A percentile compares a stretch with the other conserved stretches of the same genome.
Conservation (phyloP, 148 eudicot species). For the Cornus kousa region DNA sequence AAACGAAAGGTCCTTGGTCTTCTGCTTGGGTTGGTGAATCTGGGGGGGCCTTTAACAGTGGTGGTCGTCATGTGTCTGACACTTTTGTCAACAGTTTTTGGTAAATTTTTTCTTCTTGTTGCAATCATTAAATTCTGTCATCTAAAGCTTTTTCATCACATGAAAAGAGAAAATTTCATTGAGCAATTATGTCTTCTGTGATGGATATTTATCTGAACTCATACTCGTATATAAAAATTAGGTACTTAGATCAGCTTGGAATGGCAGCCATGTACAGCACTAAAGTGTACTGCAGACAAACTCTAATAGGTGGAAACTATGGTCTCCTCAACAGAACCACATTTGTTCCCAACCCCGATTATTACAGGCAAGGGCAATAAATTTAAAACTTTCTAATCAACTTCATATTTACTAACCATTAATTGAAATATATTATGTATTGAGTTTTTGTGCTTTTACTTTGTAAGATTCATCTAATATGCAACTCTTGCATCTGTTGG, state of each 20-base stretch:
- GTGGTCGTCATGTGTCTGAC: constrained; percentile 68
- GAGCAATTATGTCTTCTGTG: background rate
- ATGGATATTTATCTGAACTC: background rate
- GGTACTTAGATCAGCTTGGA: constrained; percentile 91
- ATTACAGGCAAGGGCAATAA: constrained; percentile 54
- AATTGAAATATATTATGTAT: background rate
- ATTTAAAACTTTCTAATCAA: background rate
- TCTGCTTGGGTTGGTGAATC: constrained; percentile 97
- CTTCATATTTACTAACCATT: background rate
- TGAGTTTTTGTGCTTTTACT: background rate
- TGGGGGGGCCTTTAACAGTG: constrained; percentile 93
- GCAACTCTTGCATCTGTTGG: constrained; percentile 6
- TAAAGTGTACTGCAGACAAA: constrained; percentile 84
- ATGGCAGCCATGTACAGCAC: constrained; percentile 69
- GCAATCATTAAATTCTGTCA: background rate
- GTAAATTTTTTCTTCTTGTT: constrained; percentile 33
- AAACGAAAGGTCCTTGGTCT: constrained; percentile 73
- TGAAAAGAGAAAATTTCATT: background rate
- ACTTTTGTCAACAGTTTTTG: constrained; percentile 84
- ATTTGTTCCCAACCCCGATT: constrained; percentile 82
- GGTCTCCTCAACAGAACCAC: constrained; percentile 68
- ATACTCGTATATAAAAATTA: constrained; percentile 18
- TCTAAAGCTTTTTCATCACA: background rate
- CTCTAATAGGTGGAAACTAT: constrained; percentile 82
- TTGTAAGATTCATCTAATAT: background rate